Evolutionary conservation across 192 early-diverging fungal species (phyloP), one percentile per base, ranked within the genome.

Genomic region (Cladochytrium replicatum): DNA sequence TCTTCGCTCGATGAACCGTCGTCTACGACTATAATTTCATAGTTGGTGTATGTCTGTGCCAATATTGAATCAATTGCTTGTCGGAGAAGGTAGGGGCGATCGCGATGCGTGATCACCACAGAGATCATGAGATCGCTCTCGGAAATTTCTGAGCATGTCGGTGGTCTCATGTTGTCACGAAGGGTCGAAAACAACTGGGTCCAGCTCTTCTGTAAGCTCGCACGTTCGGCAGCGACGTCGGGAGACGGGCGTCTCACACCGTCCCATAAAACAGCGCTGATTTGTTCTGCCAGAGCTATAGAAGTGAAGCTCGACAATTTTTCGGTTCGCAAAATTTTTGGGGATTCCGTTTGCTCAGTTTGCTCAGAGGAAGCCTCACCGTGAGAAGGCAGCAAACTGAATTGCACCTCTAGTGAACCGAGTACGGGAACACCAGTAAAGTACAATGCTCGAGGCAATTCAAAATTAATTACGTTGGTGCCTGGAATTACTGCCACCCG

Each of bases 11-110:
- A 13, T 37, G 65, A 66, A 6, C 65, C 65, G 61, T 67, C 63
- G 29, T 67, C 65, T 13, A 67, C 57, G 15, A 67, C 22, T 25
- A 67, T 51, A 19, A 67, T 43, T 48, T 67, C 65, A 38, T 60
- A 24, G 46, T 67, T 67, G 24, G 48, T 42, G 51, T 59, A 67
- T 1, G 65, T 67, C 42, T 67, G 65, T 9, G 54, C 63, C 0
- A 54, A 3, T 8, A 67, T 6, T n/a, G 56, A 52, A 4, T 58
- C 34, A 24, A 67, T 48, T 13, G 65, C 30, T 55, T 67, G 65
- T 43, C 61, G 41, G 4, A 67, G 56, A 43, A 68, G 38, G 17
- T 58, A 41, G 45, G 48, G 32, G 27, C 65, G 64, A 52, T 67
- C 67, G 54, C 49, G 65, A 49, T 68, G 65, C 23, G 54, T 52